Conservation (phyloP, 164 flowering plant genomes). For the Vitis rupestris region DNA sequence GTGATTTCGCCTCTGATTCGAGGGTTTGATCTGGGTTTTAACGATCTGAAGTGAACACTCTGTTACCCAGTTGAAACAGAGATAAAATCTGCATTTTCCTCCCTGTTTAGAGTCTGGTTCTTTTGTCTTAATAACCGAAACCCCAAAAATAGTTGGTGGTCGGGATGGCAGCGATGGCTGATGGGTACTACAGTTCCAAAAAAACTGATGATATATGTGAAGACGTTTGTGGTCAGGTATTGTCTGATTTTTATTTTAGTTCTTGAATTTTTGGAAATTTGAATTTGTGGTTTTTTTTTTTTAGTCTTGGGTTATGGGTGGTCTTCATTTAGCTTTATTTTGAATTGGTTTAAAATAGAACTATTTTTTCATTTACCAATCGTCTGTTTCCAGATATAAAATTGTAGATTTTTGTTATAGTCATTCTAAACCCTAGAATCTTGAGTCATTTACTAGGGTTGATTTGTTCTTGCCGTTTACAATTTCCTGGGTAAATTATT, state of each 20-base stretch:
- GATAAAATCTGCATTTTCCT: constrained; percentile 4
- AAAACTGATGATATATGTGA: constrained; percentile 79
- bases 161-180: constrained; percentile 44
- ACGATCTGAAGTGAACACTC: constrained; percentile 7
- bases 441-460: no score
- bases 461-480: no score
- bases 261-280: not conserved
- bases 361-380: no score
- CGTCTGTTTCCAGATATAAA: no score
- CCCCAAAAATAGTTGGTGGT: constrained; percentile 1
- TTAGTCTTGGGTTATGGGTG: not conserved
- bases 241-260: not conserved
- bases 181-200: constrained; percentile 66
- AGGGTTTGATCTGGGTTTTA: constrained; percentile 22
- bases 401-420: no score
- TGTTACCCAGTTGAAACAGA: not conserved
- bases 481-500: no score
- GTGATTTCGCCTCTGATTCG: constrained; percentile 14
- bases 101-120: not conserved
- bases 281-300: constrained; percentile 3
- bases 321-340: not conserved
- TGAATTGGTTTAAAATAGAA: not conserved
- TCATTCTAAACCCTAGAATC: no score
- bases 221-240: constrained; percentile 85
- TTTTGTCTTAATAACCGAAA: not conserved